Conservation (phyloP, 2,329 filamentous ascomycete genomes). For the Colletotrichum spinosum region DNA sequence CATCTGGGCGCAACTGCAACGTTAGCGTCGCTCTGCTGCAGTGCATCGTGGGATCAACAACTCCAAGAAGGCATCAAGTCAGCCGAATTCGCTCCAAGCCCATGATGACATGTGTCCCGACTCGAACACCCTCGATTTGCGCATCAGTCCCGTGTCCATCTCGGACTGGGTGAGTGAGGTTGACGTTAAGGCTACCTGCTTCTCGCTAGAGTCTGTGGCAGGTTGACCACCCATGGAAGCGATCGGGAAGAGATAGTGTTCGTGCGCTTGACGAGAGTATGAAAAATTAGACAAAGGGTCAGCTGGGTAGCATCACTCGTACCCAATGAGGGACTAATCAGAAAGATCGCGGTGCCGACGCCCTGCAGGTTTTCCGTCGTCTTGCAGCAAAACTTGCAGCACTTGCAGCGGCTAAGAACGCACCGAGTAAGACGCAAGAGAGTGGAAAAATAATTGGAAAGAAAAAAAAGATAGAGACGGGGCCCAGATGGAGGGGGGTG, state of each 20-base stretch:
- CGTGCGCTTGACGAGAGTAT: not conserved
- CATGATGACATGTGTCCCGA: conserved; percentile 8
- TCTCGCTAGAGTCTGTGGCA: not conserved
- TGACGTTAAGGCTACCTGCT: conserved; percentile 4
- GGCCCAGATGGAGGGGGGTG: conserved; percentile 14
- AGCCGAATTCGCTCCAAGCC: not conserved
- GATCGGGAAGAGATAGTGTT: not conserved
- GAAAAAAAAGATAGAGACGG: not conserved
- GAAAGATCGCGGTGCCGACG: conserved; percentile 1
- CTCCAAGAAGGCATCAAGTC: not conserved
- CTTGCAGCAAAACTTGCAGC: conserved; percentile 16
- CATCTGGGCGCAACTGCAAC: not conserved
- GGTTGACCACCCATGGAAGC: not conserved
- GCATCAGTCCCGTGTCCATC: conserved; percentile 3
- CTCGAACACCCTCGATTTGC: not conserved
- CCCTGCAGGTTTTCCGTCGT: conserved; percentile 10
- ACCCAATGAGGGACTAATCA: conserved; percentile 17
- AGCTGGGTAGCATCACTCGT: conserved; percentile 26
- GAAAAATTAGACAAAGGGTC: not conserved
- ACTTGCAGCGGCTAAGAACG: conserved; percentile 16
- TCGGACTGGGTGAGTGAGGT: conserved; percentile 10
- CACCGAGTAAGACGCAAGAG: not conserved
- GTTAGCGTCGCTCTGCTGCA: not conserved
- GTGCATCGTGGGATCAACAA: not conserved
- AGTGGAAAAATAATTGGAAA: not conserved